A percentile compares a stretch with the other conserved stretches of the same genome.
These are phyloP conservation scores for Halophytophthora polymorphica DNA, from an alignment of 352 stramenopile genomes.

Conservation along the genomic window DNA sequence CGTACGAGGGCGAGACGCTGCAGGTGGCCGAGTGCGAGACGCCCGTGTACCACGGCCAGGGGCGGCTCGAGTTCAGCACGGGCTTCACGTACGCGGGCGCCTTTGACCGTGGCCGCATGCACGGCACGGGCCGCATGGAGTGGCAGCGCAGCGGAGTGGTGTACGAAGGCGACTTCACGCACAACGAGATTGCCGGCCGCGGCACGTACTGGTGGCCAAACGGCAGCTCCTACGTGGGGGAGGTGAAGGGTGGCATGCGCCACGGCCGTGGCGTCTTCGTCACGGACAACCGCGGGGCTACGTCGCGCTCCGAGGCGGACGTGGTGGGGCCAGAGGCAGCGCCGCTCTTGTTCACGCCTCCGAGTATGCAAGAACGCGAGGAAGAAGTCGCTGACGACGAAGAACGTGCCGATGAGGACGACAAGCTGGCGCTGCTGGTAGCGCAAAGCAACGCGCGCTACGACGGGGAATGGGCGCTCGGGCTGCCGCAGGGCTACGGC, in stretches of 20 bases:
- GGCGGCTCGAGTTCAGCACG: slow-evolving; percentile 49
- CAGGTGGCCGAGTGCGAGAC: slow-evolving; percentile 37
- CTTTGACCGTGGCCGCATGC: slow-evolving; percentile 68
- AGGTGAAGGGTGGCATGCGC: slow-evolving; percentile 61
- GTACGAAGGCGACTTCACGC: slow-evolving; percentile 70
- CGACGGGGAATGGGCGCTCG: slow-evolving; percentile 74
- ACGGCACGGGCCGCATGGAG: slow-evolving; percentile 65
- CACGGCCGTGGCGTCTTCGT: slow-evolving; percentile 72
- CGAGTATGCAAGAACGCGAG: neutral
- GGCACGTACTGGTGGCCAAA: slow-evolving; percentile 80
- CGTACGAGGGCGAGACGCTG: slow-evolving; percentile 51
- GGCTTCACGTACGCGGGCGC: slow-evolving; percentile 65
- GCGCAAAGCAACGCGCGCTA: slow-evolving; percentile 61
- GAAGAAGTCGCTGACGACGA: slow-evolving; percentile 1
- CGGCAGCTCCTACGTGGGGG: slow-evolving; percentile 75
- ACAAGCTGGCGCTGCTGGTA: slow-evolving; percentile 10
- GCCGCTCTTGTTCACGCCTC: neutral
- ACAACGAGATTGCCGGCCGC: slow-evolving; percentile 66
- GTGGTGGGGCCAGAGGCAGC: neutral
- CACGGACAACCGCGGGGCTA: slow-evolving; percentile 29
- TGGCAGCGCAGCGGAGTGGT: slow-evolving; percentile 49
- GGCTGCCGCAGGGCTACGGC: slow-evolving; percentile 65
- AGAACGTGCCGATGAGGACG: neutral
- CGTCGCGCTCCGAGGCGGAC: slow-evolving; percentile 2
- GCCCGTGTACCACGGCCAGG: slow-evolving; percentile 62